Conservation (phyloP, 305 asterid species). For the Fraxinus sp. region DNA sequence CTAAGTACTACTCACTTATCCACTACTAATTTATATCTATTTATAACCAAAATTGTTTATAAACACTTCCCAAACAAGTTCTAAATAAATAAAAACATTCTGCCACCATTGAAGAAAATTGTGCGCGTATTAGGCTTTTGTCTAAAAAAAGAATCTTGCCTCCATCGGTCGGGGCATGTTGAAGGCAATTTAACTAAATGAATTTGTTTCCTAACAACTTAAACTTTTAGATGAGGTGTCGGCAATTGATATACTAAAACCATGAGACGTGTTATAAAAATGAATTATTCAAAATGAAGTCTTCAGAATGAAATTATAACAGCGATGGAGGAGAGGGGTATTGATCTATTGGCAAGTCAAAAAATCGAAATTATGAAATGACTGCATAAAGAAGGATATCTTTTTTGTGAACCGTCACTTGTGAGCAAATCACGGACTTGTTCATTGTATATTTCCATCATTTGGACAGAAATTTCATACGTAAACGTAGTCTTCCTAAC, state of each 20-base stretch:
- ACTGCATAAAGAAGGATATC: constrained; percentile 47
- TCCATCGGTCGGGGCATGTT: not conserved
- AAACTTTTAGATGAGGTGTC: not conserved
- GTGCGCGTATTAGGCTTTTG: not conserved
- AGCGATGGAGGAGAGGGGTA: not conserved
- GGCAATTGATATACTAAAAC: not conserved
- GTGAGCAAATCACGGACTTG: constrained; percentile 79
- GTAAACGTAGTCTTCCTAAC: constrained; percentile 41
- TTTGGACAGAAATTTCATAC: constrained; percentile 67
- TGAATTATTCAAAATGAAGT: not conserved
- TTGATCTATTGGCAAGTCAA: not conserved
- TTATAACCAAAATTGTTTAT: not conserved
- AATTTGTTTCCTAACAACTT: not conserved
- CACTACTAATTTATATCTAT: not conserved
- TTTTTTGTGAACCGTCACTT: constrained; percentile 50
- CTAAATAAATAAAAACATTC: not conserved
- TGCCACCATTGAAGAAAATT: not conserved
- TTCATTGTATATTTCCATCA: constrained; percentile 84
- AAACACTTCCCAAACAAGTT: not conserved
- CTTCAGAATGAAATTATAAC: not conserved
- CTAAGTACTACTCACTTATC: not conserved
- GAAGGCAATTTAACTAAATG: not conserved
- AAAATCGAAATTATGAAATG: not conserved
- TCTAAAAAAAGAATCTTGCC: not conserved
- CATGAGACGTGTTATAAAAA: not conserved